These are phyloP conservation scores for Pythium utonaiense DNA, from an alignment of 352 stramenopile genomes.

Conservation along the genomic window DNA sequence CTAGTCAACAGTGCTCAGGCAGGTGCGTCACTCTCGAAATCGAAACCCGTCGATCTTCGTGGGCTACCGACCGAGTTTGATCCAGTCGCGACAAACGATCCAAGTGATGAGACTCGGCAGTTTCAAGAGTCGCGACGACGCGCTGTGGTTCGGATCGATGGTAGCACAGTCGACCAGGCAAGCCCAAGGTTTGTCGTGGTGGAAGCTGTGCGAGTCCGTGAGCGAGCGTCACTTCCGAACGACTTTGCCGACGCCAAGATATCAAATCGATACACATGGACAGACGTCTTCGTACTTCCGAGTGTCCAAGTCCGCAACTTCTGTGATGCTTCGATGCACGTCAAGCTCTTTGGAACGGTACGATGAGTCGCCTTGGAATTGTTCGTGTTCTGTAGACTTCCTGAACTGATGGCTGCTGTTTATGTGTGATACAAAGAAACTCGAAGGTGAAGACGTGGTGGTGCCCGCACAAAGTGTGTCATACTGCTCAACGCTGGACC, in stretches of 20 bases:
- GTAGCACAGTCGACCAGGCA: too few species aligned
- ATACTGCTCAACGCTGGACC: background rate
- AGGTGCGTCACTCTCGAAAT: background rate
- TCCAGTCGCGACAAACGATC: slow-evolving; percentile 30
- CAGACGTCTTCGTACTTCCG: slow-evolving; percentile 14
- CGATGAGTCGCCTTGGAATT: too few species aligned
- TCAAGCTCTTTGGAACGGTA: slow-evolving; percentile 8
- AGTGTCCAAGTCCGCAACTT: slow-evolving; percentile 13
- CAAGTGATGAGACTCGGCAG: background rate
- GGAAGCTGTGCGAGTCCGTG: slow-evolving; percentile 1
- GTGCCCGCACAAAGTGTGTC: background rate
- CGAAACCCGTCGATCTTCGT: slow-evolving; percentile 11
- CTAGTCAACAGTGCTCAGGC: background rate
- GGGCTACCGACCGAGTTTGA: slow-evolving; percentile 46
- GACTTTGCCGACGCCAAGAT: slow-evolving; percentile 17
- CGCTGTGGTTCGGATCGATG: background rate
- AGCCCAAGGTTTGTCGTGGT: slow-evolving; percentile 6
- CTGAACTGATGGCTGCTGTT: too few species aligned
- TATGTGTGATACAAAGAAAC: too few species aligned
- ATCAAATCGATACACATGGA: slow-evolving; percentile 13
- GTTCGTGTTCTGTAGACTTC: too few species aligned
- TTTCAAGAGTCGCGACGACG: background rate
- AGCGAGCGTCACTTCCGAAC: slow-evolving; percentile 14
- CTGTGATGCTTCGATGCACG: background rate
- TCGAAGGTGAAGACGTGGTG: background rate